Conservation (phyloP, 2,329 filamentous ascomycete species). For the Fusarium vanettenii region DNA sequence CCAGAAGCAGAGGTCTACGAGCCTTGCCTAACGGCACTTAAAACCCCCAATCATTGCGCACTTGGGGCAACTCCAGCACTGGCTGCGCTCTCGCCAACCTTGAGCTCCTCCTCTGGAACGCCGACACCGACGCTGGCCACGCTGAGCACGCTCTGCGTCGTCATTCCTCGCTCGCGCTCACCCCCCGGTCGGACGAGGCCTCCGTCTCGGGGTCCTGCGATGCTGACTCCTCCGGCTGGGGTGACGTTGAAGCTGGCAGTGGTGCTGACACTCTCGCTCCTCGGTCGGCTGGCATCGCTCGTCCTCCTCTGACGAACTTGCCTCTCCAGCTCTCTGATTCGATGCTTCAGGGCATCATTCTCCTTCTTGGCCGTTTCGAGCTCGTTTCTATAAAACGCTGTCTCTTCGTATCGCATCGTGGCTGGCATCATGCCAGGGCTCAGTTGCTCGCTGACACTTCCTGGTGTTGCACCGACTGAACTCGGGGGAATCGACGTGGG, state of each 20-base stretch:
- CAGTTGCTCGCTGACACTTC: constrained; percentile 54
- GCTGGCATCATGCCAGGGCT: constrained; percentile 67
- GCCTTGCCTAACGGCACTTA: not conserved
- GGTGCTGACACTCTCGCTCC: constrained; percentile 67
- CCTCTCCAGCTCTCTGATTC: constrained; percentile 71
- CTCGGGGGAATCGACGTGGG: constrained; percentile 49
- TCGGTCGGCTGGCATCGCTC: constrained; percentile 58
- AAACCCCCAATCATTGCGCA: constrained; percentile 3
- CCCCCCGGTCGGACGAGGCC: constrained; percentile 43
- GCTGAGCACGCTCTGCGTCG: constrained; percentile 58
- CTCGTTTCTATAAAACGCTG: constrained; percentile 68
- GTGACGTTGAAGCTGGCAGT: constrained; percentile 60
- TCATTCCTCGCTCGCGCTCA: constrained; percentile 55
- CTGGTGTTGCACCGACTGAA: constrained; percentile 55
- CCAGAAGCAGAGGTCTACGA: not conserved
- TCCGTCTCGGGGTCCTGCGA: constrained; percentile 59
- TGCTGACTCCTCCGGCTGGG: constrained; percentile 53
- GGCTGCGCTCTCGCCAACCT: constrained; percentile 71
- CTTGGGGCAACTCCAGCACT: constrained; percentile 52
- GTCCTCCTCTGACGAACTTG: constrained; percentile 61
- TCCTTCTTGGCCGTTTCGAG: constrained; percentile 71
- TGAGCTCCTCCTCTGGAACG: constrained; percentile 69
- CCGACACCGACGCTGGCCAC: constrained; percentile 63
- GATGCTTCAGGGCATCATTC: constrained; percentile 70
- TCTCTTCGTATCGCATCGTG: constrained; percentile 72